Evolutionary conservation across 2,329 filamentous ascomycete species (phyloP).

Genomic region (Pseudocercospora cruenta): DNA sequence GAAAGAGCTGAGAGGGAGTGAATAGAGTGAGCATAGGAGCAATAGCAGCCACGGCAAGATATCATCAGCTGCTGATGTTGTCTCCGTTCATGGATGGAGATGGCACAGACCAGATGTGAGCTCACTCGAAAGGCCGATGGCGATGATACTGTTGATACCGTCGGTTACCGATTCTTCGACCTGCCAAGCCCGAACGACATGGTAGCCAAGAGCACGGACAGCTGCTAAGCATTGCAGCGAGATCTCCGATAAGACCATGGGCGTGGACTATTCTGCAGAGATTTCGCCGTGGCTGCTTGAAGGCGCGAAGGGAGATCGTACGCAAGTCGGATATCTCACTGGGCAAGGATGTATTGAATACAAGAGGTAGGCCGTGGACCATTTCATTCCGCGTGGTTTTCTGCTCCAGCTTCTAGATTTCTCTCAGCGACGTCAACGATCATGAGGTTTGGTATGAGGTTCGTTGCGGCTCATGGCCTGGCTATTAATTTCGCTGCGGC

Average conservation of each 20-base stretch:
- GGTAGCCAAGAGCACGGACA: background rate
- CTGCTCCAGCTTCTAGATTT: background rate
- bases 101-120: too few species aligned
- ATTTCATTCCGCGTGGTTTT: background rate
- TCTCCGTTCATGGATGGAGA: too few species aligned
- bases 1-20: background rate
- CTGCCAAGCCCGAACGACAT: background rate
- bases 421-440: background rate
- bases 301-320: background rate
- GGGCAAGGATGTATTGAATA: background rate
- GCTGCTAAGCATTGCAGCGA: background rate
- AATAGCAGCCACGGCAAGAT: too few species aligned
- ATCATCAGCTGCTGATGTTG: too few species aligned
- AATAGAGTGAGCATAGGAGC: background rate
- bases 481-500: background rate
- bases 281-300: background rate
- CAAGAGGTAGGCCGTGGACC: background rate
- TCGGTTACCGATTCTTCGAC: slow-evolving; percentile 54
- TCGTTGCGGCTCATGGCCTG: background rate
- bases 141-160: background rate
- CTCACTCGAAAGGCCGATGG: background rate
- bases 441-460: background rate
- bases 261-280: background rate
- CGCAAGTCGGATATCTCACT: background rate
- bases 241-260: background rate